phyloP scores from a whole-genome alignment of 2,329 filamentous ascomycete species.

The Tolypocladium sp. region DNA sequence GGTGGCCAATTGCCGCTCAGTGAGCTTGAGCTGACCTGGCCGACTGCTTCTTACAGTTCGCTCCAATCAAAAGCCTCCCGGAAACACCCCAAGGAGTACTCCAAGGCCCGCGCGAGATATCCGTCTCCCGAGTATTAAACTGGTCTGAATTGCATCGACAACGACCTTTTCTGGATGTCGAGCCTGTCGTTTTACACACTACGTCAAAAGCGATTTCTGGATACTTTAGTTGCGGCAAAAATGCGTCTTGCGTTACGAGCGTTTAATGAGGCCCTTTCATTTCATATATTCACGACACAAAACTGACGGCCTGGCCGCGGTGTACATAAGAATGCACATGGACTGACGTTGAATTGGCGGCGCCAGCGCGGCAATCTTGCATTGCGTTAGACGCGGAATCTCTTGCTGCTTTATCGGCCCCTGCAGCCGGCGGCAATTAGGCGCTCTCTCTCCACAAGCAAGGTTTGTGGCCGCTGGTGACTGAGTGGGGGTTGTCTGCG shows the following conservation, averaged over 20 bases:
- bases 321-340: constrained; percentile 9
- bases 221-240: not conserved
- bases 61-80: constrained; percentile 65
- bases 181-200: not conserved
- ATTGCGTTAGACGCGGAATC: constrained; percentile 25
- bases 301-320: not conserved
- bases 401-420: constrained; percentile 29
- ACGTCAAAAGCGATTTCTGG: not conserved
- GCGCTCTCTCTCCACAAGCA: constrained; percentile 15
- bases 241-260: not conserved
- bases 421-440: constrained; percentile 14
- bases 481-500: constrained; percentile 18
- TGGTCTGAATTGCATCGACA: not conserved
- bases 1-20: not conserved
- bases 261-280: constrained; percentile 6
- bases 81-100: constrained; percentile 61
- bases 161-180: not conserved
- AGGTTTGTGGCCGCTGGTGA: constrained; percentile 15
- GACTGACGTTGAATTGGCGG: constrained; percentile 18
- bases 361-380: constrained; percentile 23
- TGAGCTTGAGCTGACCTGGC: not conserved
- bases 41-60: constrained; percentile 35
- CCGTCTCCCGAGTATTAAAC: constrained; percentile 56
- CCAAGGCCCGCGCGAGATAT: constrained; percentile 58
- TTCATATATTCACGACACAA: not conserved